Evolutionary conservation across 495 filamentous ascomycete species (phyloP), one percentile per base, ranked within the genome.

Genomic region (Penicillium daleae): DNA sequence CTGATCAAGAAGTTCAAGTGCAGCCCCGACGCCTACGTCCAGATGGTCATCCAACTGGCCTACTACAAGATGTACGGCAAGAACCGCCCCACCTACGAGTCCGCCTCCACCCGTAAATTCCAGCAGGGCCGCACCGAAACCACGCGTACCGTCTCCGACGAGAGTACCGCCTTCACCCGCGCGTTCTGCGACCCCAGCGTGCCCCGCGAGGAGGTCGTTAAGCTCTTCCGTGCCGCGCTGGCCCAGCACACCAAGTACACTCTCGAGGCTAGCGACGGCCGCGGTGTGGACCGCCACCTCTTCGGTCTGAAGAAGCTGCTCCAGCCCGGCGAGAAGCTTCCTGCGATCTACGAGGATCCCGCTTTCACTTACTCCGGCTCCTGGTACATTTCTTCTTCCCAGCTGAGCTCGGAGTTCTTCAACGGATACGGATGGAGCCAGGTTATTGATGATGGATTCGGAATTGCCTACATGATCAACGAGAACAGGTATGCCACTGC

Each of bases 381-480:
- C 31, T 99, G 96, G 96, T 97, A 86, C 78, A 77, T 99, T 62
- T 92, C 88, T 31, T 92, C 88, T 35, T 89, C 85, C 67, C 96
- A 99, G 84, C 78, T 99, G 72, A 93, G 89, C 79, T 92, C 88
- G 29, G 96, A 99, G 83, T 96, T 87, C 82, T 99, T 98, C 82
- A 98, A 99, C 73, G 96, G 96, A 17, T 99, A 99, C 80, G 96
- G 96, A 32, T 99, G 96, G 96, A 96, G 92, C 71, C 94, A 99
- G 84, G 96, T 99, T 21, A 90, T 98, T 60, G 94, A 98, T 73
- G 91, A 89, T 39, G 95, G 95, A 17, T 99, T 92, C 75, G 95
- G 96, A 22, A 96, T 99, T 76, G 96, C 96, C 13, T 99, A 99
- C 70, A 99, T 99, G 96, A 97, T 99, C 70, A 99, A 99, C 71